Percentiles rank a stretch among this genome's conserved stretches.
These are phyloP conservation scores for Tricholoma terreum DNA, from an alignment of 768 basidiomycete species.

Conservation along the genomic window DNA sequence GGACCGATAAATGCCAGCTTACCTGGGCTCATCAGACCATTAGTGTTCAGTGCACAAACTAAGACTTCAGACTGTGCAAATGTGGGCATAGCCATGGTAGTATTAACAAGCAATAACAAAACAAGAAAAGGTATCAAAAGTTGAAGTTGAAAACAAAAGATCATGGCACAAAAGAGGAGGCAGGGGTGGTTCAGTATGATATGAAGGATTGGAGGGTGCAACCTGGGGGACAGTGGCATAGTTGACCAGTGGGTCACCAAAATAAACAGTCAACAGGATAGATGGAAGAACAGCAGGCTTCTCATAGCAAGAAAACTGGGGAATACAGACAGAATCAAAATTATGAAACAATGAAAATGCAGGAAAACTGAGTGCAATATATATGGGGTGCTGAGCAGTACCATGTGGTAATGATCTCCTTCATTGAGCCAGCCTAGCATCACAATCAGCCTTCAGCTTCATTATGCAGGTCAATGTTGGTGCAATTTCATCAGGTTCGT, in stretches of 20 bases:
- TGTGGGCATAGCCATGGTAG: not conserved
- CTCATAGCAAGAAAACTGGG: not conserved
- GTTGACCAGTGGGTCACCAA: not conserved
- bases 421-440: not conserved
- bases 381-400: not conserved
- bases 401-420: not conserved
- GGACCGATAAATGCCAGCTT: slow-evolving; percentile 1
- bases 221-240: not conserved
- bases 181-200: not conserved
- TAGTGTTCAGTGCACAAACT: slow-evolving; percentile 4
- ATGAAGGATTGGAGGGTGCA: not conserved
- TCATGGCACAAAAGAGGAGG: not conserved
- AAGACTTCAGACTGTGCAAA: not conserved
- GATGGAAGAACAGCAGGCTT: not conserved
- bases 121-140: not conserved
- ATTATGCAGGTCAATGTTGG: not conserved
- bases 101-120: not conserved
- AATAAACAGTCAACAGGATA: not conserved
- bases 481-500: not conserved
- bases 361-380: not conserved
- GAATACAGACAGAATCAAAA: not conserved
- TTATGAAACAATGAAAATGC: not conserved
- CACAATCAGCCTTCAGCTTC: not conserved
- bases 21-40: slow-evolving; percentile 4
- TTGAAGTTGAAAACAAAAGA: not conserved